Percentiles rank a stretch among this genome's conserved stretches.
These are phyloP conservation scores for Trametopsis cervina DNA, from an alignment of 768 basidiomycete species.

Conservation along the genomic window DNA sequence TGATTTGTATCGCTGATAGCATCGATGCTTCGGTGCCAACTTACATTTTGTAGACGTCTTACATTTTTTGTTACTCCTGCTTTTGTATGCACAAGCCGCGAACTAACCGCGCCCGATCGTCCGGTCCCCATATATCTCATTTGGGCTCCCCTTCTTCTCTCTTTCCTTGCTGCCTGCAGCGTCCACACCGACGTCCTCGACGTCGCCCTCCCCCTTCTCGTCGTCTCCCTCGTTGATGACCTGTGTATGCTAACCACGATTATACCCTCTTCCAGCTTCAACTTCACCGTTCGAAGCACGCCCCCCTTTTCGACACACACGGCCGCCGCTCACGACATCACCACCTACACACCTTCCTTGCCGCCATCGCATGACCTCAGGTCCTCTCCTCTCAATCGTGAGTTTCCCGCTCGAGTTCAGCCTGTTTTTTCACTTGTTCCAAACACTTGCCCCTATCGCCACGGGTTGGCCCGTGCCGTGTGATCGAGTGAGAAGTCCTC, in stretches of 20 bases:
- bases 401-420: constrained; percentile 9
- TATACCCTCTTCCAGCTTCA: constrained; percentile 8
- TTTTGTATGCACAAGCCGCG: constrained; percentile 13
- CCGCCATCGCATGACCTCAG: constrained; percentile 11
- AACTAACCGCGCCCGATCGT: constrained; percentile 14
- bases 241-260: constrained; percentile 21
- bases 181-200: constrained; percentile 21
- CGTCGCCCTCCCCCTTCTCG: constrained; percentile 9
- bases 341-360: constrained; percentile 6
- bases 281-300: constrained; percentile 8
- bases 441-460: constrained; percentile 3
- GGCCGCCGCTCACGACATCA: constrained; percentile 1
- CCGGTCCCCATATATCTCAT: constrained; percentile 23
- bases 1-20: background rate
- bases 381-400: constrained; percentile 9
- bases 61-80: constrained; percentile 18
- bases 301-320: constrained; percentile 4
- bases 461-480: constrained; percentile 5
- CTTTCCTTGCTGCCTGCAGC: constrained; percentile 18
- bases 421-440: background rate
- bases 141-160: constrained; percentile 15
- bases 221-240: constrained; percentile 14
- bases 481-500: constrained; percentile 7
- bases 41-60: background rate
- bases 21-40: constrained; percentile 6